Conservation (phyloP, 177 flowering plant species). For the Telopea speciosissima region DNA sequence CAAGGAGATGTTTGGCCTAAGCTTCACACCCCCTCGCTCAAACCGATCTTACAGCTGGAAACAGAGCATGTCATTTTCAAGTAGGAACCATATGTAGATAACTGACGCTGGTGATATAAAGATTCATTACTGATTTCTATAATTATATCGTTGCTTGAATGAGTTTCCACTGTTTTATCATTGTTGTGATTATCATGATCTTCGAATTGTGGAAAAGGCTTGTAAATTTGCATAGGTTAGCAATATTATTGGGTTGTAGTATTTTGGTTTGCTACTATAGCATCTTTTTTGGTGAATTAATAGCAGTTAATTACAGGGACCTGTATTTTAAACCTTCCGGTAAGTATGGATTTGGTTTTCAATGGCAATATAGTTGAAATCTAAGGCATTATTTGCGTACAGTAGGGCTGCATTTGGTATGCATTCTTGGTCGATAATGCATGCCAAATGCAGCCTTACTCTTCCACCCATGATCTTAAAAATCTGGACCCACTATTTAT, state of each 20-base stretch:
- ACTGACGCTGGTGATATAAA: not conserved
- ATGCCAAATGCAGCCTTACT: too few relatives aligned
- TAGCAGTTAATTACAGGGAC: too few relatives aligned
- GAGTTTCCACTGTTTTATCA: not conserved
- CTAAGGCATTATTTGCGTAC: too few relatives aligned
- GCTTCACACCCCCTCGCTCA: constrained; percentile 44
- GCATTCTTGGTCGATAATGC: too few relatives aligned
- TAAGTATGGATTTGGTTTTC: too few relatives aligned
- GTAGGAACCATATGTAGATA: not conserved
- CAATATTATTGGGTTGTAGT: not conserved
- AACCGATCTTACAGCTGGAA: constrained; percentile 47
- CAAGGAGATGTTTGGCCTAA: constrained; percentile 71
- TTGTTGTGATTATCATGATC: not conserved
- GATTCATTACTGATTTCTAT: not conserved
- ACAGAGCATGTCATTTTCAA: constrained; percentile 22
- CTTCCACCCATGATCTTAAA: too few relatives aligned
- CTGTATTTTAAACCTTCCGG: too few relatives aligned
- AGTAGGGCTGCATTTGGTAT: too few relatives aligned
- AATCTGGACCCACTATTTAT: too few relatives aligned
- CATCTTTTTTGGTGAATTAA: not conserved
- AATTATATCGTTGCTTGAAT: not conserved
- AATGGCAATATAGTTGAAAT: too few relatives aligned
- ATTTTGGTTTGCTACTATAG: not conserved
- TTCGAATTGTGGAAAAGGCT: not conserved
- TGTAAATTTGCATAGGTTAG: constrained; percentile 3